Base-by-base conservation (phyloP, 768 basidiomycete genomes). In the Suillus luteus region DNA sequence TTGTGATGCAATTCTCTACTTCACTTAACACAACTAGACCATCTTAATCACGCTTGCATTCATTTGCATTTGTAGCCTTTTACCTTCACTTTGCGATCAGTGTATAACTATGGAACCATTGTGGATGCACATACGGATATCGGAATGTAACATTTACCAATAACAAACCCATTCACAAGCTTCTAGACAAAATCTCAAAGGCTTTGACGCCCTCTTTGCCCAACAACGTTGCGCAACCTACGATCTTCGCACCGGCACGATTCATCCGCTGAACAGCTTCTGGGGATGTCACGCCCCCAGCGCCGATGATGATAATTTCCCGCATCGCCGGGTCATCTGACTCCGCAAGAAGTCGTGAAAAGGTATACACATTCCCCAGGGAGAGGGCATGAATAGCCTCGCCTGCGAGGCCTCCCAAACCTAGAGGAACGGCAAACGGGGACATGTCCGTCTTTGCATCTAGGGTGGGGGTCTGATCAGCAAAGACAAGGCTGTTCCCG, bases 241-340 rank as follows among this genome's bases (percentile, higher is more conserved):
- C 87, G 1, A 87, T 85, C 55, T 78, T 75, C 10, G 93, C 93
- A 3, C 93, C 93, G 11, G 86, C 91, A 54, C 79, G 78, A n/a
- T 78, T 77, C 92, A 95, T 95, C 61, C 93, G 81, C 60, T 76
- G 72, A 14, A 81, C 85, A 2, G 85, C 87, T 24, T 78, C 88
- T 6, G 79, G 76, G 24, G 83, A 83, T 2, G 84, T 87, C 19
- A 93, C 91, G 6, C 93, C 93, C 1, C 94, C 93, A n/a, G 90
- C 88, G 2, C 93, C 94, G 54, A 95, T 83, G 61, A 95, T 78
- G 58, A 78, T 78, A 61, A 93, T 83, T 2, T 77, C 69, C 35
- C 72, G 73, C 44, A 92, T 68, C 0, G 79, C 79, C 3, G 73
- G 66, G 64, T 80, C 80, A 58, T 67, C 61, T 33, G 79, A 78